A percentile compares a stretch with the other conserved stretches of the same genome.
Conservation (phyloP, 2,329 filamentous ascomycete genomes). For the Colletotrichum tamarilloi region DNA sequence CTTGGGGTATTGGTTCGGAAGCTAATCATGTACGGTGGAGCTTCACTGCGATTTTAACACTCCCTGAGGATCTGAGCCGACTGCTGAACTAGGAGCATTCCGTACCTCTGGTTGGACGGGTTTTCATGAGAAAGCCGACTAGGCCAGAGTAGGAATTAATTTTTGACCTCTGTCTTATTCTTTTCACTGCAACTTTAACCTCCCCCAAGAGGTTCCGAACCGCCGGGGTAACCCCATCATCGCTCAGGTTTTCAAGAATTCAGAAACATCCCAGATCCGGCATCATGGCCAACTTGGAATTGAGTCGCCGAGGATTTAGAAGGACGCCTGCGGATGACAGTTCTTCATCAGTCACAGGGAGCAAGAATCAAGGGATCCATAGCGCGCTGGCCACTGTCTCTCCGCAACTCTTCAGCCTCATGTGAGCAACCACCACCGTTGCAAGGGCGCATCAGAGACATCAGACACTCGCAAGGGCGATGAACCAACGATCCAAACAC, state of each 20-base stretch:
- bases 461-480: background rate
- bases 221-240: too few relatives aligned
- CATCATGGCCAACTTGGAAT: too few relatives aligned
- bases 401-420: background rate
- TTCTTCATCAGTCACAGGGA: background rate
- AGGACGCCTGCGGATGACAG: background rate
- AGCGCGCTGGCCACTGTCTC: background rate
- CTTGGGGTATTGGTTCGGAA: too few relatives aligned
- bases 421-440: conserved; percentile 3
- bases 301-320: too few relatives aligned
- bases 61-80: background rate
- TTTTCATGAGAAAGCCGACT: too few relatives aligned
- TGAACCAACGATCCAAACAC: background rate
- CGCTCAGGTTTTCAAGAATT: too few relatives aligned
- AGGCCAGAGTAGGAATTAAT: too few relatives aligned
- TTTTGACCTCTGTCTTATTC: background rate
- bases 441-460: conserved; percentile 7
- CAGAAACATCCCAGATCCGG: too few relatives aligned
- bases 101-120: too few relatives aligned
- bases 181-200: conserved; percentile 17
- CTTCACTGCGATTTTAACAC: background rate
- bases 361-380: background rate
- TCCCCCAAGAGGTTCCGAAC: background rate
- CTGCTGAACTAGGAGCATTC: too few relatives aligned
- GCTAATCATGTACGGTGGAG: too few relatives aligned